Conservation (phyloP, 768 basidiomycete species). For the Xerocomellus intermedius region DNA sequence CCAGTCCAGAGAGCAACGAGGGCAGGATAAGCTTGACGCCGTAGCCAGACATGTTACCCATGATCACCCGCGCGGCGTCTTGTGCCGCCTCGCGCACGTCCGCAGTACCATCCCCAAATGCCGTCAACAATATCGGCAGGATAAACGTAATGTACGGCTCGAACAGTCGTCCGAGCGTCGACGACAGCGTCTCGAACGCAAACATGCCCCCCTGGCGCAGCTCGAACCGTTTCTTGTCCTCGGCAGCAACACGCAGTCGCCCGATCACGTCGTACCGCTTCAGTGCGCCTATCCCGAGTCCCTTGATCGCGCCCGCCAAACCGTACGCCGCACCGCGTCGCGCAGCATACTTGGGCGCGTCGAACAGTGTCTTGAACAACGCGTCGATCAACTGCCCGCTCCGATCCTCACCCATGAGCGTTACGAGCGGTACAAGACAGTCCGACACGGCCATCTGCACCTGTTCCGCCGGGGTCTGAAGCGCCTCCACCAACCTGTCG, state of each 20-base stretch:
- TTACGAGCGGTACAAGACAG: conserved; percentile 85
- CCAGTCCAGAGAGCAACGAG: conserved; percentile 81
- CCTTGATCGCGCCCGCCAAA: conserved; percentile 87
- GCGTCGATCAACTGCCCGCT: conserved; percentile 61
- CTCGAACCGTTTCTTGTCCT: conserved; percentile 88
- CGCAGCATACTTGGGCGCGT: conserved; percentile 81
- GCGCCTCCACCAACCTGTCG: conserved; percentile 79
- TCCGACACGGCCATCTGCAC: conserved; percentile 97
- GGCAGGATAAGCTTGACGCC: conserved; percentile 96
- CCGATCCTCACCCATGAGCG: conserved; percentile 51
- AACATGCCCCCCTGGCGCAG: conserved; percentile 93
- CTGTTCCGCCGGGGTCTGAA: conserved; percentile 93
- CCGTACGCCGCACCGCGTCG: conserved; percentile 99
- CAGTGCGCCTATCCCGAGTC: conserved; percentile 82
- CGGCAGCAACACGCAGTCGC: conserved; percentile 69
- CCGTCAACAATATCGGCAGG: conserved; percentile 76
- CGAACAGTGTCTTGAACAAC: conserved; percentile 74
- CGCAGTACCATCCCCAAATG: conserved; percentile 81
- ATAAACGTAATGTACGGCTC: conserved; percentile 89
- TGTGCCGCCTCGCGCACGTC: conserved; percentile 94
- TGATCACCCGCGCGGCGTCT: conserved; percentile 90
- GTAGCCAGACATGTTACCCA: conserved; percentile 92
- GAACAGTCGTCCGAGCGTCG: conserved; percentile 82
- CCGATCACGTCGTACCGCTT: conserved; percentile 80
- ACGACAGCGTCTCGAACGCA: conserved; percentile 88